These are phyloP conservation scores for Anthoceros angustus DNA, from an alignment of 225 moss, liverwort and hornwort genomes.

Conservation along the genomic window DNA sequence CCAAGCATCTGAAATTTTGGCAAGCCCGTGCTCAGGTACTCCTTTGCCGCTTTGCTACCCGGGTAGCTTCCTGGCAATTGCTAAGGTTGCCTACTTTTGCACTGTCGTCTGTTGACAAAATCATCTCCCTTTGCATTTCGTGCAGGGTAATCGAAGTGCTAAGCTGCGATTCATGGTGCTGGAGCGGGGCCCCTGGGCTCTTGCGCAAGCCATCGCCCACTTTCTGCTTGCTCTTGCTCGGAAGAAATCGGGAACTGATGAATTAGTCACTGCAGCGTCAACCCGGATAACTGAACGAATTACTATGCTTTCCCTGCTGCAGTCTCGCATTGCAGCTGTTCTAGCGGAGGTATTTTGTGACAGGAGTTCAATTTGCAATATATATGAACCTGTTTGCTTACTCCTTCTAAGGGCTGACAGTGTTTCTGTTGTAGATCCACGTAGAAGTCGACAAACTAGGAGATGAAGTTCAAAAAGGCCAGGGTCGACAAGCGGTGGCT, in stretches of 20 bases:
- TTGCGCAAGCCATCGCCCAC: constrained; percentile 38
- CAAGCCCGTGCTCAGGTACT: constrained; percentile 39
- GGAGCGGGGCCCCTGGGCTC: constrained; percentile 77
- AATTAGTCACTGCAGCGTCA: constrained; percentile 33
- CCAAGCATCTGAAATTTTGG: constrained; percentile 68
- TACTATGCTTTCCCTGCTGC: constrained; percentile 49
- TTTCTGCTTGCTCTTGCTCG: constrained; percentile 44
- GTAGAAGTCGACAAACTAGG: constrained; percentile 82
- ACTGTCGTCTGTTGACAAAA: neutral
- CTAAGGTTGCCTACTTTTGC: neutral
- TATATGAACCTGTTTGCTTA: neutral
- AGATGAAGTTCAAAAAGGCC: constrained; percentile 37
- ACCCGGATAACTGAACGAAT: constrained; percentile 56
- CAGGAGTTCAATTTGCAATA: neutral
- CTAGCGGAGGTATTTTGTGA: constrained; percentile 45
- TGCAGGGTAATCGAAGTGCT: constrained; percentile 37
- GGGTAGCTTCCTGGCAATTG: neutral
- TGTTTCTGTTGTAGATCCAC: constrained; percentile 34
- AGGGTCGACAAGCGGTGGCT: constrained; percentile 28
- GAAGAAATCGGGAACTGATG: constrained; percentile 45
- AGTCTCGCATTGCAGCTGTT: constrained; percentile 60
- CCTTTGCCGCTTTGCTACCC: neutral
- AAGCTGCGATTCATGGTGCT: constrained; percentile 68
- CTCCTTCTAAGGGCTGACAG: too few relatives aligned
- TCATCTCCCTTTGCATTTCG: constrained; percentile 1